Conservation (phyloP, 352 stramenopile species). For the Phytophthora niederhauseri region DNA sequence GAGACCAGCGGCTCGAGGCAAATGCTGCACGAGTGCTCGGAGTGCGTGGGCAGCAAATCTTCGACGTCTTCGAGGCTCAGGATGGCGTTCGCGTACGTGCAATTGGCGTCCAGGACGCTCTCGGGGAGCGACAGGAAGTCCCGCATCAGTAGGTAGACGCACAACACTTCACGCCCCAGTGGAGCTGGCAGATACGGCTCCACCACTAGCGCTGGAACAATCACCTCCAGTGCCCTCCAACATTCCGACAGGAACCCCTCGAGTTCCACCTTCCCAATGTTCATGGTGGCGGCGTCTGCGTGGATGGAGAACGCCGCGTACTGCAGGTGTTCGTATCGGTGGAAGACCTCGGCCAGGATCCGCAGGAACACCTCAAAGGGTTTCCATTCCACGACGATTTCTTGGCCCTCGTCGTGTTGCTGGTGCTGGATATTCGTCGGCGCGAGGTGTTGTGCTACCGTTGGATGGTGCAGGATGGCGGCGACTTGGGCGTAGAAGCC, state of each 20-base stretch:
- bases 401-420: conserved; percentile 13
- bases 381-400: conserved; percentile 43
- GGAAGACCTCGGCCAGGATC: conserved; percentile 42
- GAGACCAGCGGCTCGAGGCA: conserved; percentile 50
- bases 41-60: conserved; percentile 38
- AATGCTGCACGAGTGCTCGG: conserved; percentile 60
- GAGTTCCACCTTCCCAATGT: conserved; percentile 40
- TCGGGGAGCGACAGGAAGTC: conserved; percentile 61
- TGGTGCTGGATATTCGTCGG: conserved; percentile 8
- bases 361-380: conserved; percentile 56
- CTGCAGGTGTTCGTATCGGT: conserved; percentile 47
- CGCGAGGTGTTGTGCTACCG: conserved; percentile 33
- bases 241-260: conserved; percentile 53
- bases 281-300: conserved; percentile 39
- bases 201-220: conserved; percentile 52
- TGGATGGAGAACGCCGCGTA: conserved; percentile 48
- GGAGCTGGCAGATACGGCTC: conserved; percentile 45
- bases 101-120: conserved; percentile 54
- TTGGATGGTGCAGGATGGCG: conserved; percentile 46
- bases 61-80: conserved; percentile 62
- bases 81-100: conserved; percentile 60
- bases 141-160: conserved; percentile 56
- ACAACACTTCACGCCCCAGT: conserved; percentile 43
- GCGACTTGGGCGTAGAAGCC: conserved; percentile 51
- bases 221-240: conserved; percentile 52